phyloP scores from a whole-genome alignment of 441 rosid genomes.

The Breynia disticha region DNA sequence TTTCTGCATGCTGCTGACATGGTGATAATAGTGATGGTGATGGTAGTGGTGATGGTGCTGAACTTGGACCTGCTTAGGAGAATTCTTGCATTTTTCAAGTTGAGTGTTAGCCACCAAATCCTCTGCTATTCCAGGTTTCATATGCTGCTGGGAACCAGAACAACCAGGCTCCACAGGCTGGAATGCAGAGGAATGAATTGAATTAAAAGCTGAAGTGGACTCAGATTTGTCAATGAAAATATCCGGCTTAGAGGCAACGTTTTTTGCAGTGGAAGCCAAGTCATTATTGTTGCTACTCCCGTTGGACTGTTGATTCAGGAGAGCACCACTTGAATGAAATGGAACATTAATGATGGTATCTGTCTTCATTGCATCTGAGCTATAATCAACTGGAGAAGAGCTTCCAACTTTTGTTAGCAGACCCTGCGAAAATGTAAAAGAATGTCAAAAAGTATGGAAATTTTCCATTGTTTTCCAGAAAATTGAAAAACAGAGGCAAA shows the following conservation, averaged over 20 bases:
- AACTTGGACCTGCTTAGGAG: conserved; percentile 22
- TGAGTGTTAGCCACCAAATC: conserved; percentile 11
- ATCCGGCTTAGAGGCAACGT: conserved; percentile 32
- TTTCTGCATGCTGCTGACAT: conserved; percentile 19
- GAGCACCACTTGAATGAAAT: conserved; percentile 33
- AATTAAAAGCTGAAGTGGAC: conserved; percentile 32
- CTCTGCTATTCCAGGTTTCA: conserved; percentile 10
- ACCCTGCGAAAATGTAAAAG: conserved; percentile 26
- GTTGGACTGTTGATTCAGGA: conserved; percentile 40
- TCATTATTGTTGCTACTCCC: conserved; percentile 55
- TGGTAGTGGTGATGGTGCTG: conserved; percentile 29
- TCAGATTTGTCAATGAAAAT: conserved; percentile 28
- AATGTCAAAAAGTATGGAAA: neutral
- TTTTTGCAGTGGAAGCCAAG: conserved; percentile 41
- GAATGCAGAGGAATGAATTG: conserved; percentile 33
- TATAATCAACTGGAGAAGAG: conserved; percentile 49
- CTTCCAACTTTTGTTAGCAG: conserved; percentile 45
- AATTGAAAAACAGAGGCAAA: too few species aligned
- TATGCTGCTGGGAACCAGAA: conserved; percentile 17
- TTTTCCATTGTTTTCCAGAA: too few species aligned
- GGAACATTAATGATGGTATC: conserved; percentile 27
- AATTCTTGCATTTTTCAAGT: conserved; percentile 17
- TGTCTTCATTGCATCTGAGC: conserved; percentile 34
- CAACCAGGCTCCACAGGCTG: conserved; percentile 27
- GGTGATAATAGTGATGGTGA: conserved; percentile 25